Conservation (phyloP, 164 flowering plant species). For the Paratinospora sagittata region DNA sequence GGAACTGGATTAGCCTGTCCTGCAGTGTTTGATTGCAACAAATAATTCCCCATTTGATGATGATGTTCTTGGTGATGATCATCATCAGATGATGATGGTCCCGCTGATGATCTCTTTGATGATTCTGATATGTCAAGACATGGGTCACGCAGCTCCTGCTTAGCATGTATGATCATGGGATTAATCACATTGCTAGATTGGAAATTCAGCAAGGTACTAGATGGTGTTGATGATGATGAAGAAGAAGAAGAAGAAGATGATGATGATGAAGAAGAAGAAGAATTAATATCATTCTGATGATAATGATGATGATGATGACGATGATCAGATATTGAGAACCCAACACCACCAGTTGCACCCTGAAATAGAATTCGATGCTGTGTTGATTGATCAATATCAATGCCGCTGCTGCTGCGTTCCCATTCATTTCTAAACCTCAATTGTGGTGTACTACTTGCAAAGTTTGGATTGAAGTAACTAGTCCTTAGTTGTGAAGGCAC, state of each 20-base stretch:
- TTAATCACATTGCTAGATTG: slow-evolving; percentile 24
- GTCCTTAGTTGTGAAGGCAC: slow-evolving; percentile 44
- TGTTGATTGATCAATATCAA: too few species aligned
- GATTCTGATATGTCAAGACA: slow-evolving; percentile 31
- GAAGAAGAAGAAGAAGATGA: too few species aligned
- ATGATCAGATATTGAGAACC: too few species aligned
- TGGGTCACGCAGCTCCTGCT: slow-evolving; percentile 41
- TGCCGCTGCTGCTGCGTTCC: slow-evolving; percentile 32
- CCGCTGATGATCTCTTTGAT: slow-evolving; percentile 26
- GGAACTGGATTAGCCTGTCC: slow-evolving; percentile 54
- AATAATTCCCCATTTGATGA: slow-evolving; percentile 53
- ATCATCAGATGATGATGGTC: slow-evolving; percentile 20
- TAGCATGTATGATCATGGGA: slow-evolving; percentile 35
- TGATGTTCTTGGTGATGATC: slow-evolving; percentile 34
- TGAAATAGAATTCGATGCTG: too few species aligned
- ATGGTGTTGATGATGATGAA: too few species aligned
- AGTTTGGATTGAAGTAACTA: slow-evolving; percentile 34
- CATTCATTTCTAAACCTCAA: slow-evolving; percentile 33
- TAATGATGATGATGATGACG: too few species aligned
- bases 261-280: too few species aligned
- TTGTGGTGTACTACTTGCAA: slow-evolving; percentile 23
- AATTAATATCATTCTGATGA: too few species aligned
- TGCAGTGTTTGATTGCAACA: slow-evolving; percentile 55
- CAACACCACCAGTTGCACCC: too few species aligned
- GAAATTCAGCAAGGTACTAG: slow-evolving; percentile 23